A percentile compares a stretch with the other conserved stretches of the same genome.
Conservation (phyloP, 1,284 basidiomycete genomes). For the Meripilus lineatus region DNA sequence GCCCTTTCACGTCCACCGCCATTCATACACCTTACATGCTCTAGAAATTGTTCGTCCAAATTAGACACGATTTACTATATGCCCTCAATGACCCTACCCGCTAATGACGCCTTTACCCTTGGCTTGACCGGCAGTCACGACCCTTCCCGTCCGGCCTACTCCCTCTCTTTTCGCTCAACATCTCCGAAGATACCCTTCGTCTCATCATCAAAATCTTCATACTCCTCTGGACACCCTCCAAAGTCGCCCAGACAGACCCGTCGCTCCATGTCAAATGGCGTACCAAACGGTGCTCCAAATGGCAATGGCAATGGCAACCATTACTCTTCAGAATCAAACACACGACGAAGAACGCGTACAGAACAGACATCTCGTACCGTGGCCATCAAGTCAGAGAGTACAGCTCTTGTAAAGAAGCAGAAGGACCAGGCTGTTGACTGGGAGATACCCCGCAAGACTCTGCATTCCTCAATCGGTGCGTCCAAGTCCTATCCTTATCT, state of each 20-base stretch:
- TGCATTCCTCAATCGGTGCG: slow-evolving; percentile 90
- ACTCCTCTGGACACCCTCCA: not conserved
- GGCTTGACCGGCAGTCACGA: slow-evolving; percentile 36
- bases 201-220: slow-evolving; percentile 17
- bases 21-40: slow-evolving; percentile 8
- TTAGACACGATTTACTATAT: not conserved
- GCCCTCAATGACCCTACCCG: slow-evolving; percentile 38
- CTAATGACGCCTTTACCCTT: slow-evolving; percentile 49
- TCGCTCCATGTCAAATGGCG: slow-evolving; percentile 14
- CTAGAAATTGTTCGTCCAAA: not conserved
- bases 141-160: slow-evolving; percentile 28
- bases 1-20: not conserved
- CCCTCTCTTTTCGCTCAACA: slow-evolving; percentile 35
- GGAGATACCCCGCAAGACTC: slow-evolving; percentile 89
- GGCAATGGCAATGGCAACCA: not conserved
- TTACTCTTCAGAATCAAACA: too few relatives aligned
- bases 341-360: too few relatives aligned
- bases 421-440: slow-evolving; percentile 40
- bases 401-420: slow-evolving; percentile 2
- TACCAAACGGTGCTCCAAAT: slow-evolving; percentile 1
- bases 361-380: not conserved
- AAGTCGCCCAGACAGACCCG: slow-evolving; percentile 3
- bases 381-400: not conserved
- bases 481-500: slow-evolving; percentile 16
- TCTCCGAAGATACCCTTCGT: slow-evolving; percentile 41